phyloP scores from a whole-genome alignment of 164 flowering plant genomes.

The Litsea cubeba region DNA sequence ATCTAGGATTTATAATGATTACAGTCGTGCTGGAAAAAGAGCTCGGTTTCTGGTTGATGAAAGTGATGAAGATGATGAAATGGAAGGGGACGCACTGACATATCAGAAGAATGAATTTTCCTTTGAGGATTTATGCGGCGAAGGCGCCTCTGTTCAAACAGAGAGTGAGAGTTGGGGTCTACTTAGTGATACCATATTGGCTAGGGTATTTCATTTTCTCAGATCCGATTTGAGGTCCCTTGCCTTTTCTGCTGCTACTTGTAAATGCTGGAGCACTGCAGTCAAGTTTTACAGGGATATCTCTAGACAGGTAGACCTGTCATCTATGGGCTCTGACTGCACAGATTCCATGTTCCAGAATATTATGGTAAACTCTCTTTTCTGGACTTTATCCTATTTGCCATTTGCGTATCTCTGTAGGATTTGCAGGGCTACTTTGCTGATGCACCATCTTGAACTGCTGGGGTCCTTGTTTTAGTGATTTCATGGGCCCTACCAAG shows the following conservation, averaged over 20 bases:
- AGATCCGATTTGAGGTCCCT: slow-evolving; percentile 75
- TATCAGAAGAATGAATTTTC: slow-evolving; percentile 31
- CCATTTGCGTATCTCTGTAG: neutral
- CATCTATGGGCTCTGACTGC: slow-evolving; percentile 57
- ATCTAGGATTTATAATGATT: slow-evolving; percentile 14
- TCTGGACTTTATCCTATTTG: neutral
- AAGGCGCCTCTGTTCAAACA: slow-evolving; percentile 29
- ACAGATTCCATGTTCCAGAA: slow-evolving; percentile 49
- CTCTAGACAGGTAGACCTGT: slow-evolving; percentile 63
- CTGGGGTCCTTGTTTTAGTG: neutral
- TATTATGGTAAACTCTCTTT: slow-evolving; percentile 54
- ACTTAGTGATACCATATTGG: slow-evolving; percentile 62
- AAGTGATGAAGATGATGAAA: slow-evolving; percentile 55
- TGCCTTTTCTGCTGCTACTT: slow-evolving; percentile 67
- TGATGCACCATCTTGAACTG: neutral
- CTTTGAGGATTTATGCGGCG: slow-evolving; percentile 74
- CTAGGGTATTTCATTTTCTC: slow-evolving; percentile 82
- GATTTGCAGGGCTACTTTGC: neutral
- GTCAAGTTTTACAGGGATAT: slow-evolving; percentile 58
- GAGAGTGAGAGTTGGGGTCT: slow-evolving; percentile 65
- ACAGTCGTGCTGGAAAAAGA: slow-evolving; percentile 48
- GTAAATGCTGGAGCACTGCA: slow-evolving; percentile 80
- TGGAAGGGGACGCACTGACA: slow-evolving; percentile 32
- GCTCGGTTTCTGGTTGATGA: slow-evolving; percentile 46
- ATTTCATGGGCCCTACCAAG: neutral